Conservation (phyloP, 73 alveolate species). For the Blepharisma japonicum region DNA sequence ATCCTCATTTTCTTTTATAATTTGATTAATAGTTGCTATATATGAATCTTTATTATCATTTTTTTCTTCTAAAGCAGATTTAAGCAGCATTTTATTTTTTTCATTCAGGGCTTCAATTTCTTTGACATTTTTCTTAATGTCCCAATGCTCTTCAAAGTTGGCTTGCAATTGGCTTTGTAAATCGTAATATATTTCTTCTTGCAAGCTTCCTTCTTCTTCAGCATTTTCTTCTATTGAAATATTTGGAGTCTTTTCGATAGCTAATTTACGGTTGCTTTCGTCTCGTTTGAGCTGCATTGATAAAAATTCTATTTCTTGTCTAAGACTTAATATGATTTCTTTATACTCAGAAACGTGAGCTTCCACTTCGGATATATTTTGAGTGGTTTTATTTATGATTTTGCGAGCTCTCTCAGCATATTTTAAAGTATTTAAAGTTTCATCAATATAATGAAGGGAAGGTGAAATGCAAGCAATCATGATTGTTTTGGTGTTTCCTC, state of each 20-base stretch:
- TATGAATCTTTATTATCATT: constrained; percentile 1
- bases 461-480: constrained; percentile 56
- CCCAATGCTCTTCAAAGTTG: constrained; percentile 37
- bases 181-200: not conserved
- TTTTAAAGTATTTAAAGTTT: constrained; percentile 25
- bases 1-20: constrained; percentile 40
- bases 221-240: not conserved
- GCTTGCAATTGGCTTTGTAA: constrained; percentile 17
- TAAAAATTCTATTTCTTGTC: constrained; percentile 57
- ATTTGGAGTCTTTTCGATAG: not conserved
- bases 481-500: constrained; percentile 49
- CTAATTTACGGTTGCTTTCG: constrained; percentile 34
- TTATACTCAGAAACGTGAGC: constrained; percentile 69
- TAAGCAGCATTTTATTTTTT: not conserved
- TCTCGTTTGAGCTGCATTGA: constrained; percentile 30
- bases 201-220: not conserved
- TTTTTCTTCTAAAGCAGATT: not conserved
- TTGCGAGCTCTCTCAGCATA: constrained; percentile 71
- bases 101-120: constrained; percentile 37
- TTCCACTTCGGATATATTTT: constrained; percentile 78
- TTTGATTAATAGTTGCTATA: constrained; percentile 2
- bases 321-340: constrained; percentile 63
- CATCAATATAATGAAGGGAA: constrained; percentile 65
- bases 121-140: constrained; percentile 25
- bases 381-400: constrained; percentile 81